A percentile compares a stretch with the other conserved stretches of the same genome.
Evolutionary conservation across 495 filamentous ascomycete species (phyloP).

Genomic region (Aspergillus sclerotiicarbonarius): DNA sequence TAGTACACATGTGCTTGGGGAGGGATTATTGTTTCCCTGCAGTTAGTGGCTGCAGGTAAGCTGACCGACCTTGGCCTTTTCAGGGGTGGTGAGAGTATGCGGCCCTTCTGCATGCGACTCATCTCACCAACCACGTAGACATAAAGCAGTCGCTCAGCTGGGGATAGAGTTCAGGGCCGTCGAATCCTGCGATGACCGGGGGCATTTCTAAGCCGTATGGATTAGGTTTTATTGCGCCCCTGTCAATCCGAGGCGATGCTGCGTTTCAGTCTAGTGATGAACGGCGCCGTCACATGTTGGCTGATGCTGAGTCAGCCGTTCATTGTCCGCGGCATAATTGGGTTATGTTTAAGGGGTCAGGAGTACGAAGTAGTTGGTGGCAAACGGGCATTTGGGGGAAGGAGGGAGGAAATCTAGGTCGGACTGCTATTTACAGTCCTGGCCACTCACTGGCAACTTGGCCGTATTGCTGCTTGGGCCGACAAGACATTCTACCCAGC

Average conservation of each 20-base stretch:
- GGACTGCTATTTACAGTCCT: too few species aligned
- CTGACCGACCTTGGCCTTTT: slow-evolving; percentile 17
- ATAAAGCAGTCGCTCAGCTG: not conserved
- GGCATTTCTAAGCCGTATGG: not conserved
- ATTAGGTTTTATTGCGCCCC: not conserved
- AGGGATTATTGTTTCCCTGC: not conserved
- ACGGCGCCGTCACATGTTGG: not conserved
- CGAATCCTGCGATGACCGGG: not conserved
- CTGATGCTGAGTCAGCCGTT: not conserved
- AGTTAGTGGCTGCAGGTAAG: not conserved
- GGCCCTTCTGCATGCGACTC: slow-evolving; percentile 7
- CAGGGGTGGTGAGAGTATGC: slow-evolving; percentile 10
- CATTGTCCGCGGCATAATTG: not conserved
- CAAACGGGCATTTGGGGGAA: not conserved
- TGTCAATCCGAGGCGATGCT: not conserved
- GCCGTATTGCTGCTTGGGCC: too few species aligned
- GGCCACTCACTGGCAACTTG: too few species aligned
- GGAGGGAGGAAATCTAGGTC: not conserved
- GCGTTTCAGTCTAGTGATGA: not conserved
- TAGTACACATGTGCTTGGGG: too few species aligned
- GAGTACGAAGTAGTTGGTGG: not conserved
- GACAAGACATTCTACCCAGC: too few species aligned
- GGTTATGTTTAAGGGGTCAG: not conserved
- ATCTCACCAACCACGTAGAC: slow-evolving; percentile 10
- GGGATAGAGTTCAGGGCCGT: slow-evolving; percentile 4